Evolutionary conservation across 2,329 filamentous ascomycete species (phyloP).

Genomic region (Epichloe aotearoae): DNA sequence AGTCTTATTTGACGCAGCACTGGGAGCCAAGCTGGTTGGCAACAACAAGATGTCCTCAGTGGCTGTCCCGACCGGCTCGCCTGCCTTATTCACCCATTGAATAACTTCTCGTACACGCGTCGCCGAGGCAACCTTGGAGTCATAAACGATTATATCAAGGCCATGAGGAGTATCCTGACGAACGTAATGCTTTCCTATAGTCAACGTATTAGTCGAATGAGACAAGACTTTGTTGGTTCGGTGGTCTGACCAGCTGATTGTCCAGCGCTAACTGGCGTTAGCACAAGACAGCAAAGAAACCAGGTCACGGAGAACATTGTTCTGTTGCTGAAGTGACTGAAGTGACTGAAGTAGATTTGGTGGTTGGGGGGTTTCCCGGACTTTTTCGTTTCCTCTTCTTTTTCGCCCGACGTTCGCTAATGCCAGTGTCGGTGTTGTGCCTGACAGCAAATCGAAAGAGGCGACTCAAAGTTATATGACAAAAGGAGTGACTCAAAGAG

Average conservation of each 20-base stretch:
- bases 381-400: not conserved
- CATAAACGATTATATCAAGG: conserved; percentile 20
- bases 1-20: not conserved
- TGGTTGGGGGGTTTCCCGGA: not conserved
- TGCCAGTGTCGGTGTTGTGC: no score
- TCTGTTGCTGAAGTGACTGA: not conserved
- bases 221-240: not conserved
- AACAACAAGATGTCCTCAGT: conserved; percentile 21
- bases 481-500: no score
- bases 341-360: not conserved
- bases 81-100: conserved; percentile 47
- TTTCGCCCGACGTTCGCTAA: no score
- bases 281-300: conserved; percentile 1
- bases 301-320: not conserved
- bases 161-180: not conserved
- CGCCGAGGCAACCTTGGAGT: conserved; percentile 22
- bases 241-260: not conserved
- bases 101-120: conserved; percentile 35
- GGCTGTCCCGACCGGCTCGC: conserved; percentile 33
- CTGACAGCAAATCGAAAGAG: not conserved
- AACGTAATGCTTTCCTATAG: not conserved
- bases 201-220: not conserved
- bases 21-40: conserved; percentile 5
- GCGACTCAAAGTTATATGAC: not conserved
- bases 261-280: not conserved